Conservation (phyloP, 2,329 filamentous ascomycete species). For the Plenodomus lindquistii region DNA sequence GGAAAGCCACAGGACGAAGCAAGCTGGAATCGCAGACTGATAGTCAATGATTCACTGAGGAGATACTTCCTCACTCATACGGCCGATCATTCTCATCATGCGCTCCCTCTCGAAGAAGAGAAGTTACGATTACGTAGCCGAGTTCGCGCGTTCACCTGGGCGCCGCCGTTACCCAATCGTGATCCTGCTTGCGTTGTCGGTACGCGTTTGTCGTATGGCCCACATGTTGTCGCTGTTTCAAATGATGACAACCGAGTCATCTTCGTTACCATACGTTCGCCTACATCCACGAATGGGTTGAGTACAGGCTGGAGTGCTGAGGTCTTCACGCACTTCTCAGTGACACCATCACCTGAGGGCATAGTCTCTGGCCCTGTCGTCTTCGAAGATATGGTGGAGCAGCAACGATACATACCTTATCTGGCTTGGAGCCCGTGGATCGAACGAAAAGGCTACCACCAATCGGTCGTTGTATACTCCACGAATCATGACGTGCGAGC, state of each 20-base stretch:
- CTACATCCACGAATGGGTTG: constrained; percentile 36
- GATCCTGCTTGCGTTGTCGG: constrained; percentile 22
- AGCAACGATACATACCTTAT: constrained; percentile 40
- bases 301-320: constrained; percentile 32
- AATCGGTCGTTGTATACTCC: constrained; percentile 42
- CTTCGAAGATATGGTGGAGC: constrained; percentile 37
- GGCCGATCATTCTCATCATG: constrained; percentile 16
- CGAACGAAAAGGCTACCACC: constrained; percentile 10
- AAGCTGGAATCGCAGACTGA: constrained; percentile 56
- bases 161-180: constrained; percentile 25
- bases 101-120: constrained; percentile 33
- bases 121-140: constrained; percentile 42
- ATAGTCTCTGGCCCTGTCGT: constrained; percentile 16
- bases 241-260: constrained; percentile 49
- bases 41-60: constrained; percentile 57
- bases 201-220: constrained; percentile 29
- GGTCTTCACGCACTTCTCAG: constrained; percentile 30
- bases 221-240: constrained; percentile 43
- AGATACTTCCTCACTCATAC: constrained; percentile 39
- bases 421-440: constrained; percentile 49
- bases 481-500: constrained; percentile 39
- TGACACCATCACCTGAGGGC: constrained; percentile 15
- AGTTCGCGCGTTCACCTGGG: constrained; percentile 50
- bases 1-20: constrained; percentile 46
- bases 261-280: constrained; percentile 44